Base-by-base conservation (phyloP, 352 stramenopile species). In the Pythium brachiatum region DNA sequence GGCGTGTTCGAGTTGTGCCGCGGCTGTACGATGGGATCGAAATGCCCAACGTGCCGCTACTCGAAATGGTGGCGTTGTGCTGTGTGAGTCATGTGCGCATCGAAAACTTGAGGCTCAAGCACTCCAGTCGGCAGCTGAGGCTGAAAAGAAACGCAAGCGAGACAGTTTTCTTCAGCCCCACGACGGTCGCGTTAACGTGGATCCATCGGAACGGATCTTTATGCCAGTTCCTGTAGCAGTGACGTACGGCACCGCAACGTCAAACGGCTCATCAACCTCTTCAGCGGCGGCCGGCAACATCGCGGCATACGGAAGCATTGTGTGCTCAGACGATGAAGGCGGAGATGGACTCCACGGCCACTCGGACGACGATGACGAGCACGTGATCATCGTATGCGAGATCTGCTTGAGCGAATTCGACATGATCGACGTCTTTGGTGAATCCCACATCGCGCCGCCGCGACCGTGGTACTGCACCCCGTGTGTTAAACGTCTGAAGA, bases 351-450 rank as follows among this genome's bases (percentile, higher is more conserved):
- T 26, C 11, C 18, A 48, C 26, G 41, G 41, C 16, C 39, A 60
- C 7, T 66, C 60, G 15, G 62, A 75, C 26, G 73, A 83, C 65
- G 73, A 69, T 18, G 69, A 73, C 20, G 70, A 84, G 39, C 53
- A 57, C 1, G 72, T 92, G 26, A 63, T 79, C 16, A 84, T 93
- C 20, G 64, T 92, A n/a, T 92, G 84, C 41, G 86, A 92, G 50
- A 79, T 88, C 15, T 93, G 86, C 64, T 80, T 89, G 25, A 68
- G 69, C 15, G 85, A 92, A 58, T 91, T 90, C 57, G 79, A 83
- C 32, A 82, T 91, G 81, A 53, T 75, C 18, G 80, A 92, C 20
- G 69, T 89, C 0, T 36, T 92, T 0, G 75, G 72, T 15, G 79
- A 73, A 13, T 69, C 68, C 18, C 59, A 83, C 23, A 52, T 60